Evolutionary conservation across 1,139 yeast genomes (phyloP).

Genomic region (Yamadazyma trypodendri): DNA sequence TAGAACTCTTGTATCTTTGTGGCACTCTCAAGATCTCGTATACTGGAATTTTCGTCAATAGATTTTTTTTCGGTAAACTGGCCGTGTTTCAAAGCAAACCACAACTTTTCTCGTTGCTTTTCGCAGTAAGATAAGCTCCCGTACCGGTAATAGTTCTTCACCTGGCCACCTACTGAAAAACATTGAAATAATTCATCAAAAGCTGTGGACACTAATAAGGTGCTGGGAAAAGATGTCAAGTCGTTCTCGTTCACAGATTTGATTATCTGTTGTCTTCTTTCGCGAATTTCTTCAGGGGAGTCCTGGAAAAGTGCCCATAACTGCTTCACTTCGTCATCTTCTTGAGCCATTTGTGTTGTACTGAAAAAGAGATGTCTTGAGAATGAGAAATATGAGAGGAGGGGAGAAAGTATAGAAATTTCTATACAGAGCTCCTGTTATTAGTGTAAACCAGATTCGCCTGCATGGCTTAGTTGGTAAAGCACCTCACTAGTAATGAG

Average conservation of each 20-base stretch:
- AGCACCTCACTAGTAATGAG: too few species aligned
- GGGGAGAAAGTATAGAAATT: too few species aligned
- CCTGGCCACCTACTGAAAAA: conserved; percentile 87
- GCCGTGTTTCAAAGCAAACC: conserved; percentile 72
- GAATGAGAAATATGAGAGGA: too few species aligned
- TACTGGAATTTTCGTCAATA: conserved; percentile 34
- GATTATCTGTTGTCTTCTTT: conserved; percentile 32
- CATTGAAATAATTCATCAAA: conserved; percentile 85
- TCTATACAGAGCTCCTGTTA: too few species aligned
- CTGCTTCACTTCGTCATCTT: conserved; percentile 32
- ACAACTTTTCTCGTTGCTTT: conserved; percentile 68
- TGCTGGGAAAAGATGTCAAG: conserved; percentile 34
- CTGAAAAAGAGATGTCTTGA: too few species aligned
- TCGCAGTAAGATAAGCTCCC: conserved; percentile 75
- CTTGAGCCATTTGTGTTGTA: conserved; percentile 8
- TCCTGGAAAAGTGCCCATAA: conserved; percentile 38
- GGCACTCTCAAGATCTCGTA: conserved; percentile 48
- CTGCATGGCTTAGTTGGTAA: too few species aligned
- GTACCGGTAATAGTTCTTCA: conserved; percentile 75
- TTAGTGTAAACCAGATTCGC: neutral
- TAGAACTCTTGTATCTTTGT: conserved; percentile 67
- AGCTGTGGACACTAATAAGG: conserved; percentile 58
- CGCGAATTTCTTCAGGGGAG: conserved; percentile 31
- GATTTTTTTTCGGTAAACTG: conserved; percentile 23
- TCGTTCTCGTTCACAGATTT: conserved; percentile 27